phyloP scores from a whole-genome alignment of 257 asterid genomes.

The Plectranthus barbatus region DNA sequence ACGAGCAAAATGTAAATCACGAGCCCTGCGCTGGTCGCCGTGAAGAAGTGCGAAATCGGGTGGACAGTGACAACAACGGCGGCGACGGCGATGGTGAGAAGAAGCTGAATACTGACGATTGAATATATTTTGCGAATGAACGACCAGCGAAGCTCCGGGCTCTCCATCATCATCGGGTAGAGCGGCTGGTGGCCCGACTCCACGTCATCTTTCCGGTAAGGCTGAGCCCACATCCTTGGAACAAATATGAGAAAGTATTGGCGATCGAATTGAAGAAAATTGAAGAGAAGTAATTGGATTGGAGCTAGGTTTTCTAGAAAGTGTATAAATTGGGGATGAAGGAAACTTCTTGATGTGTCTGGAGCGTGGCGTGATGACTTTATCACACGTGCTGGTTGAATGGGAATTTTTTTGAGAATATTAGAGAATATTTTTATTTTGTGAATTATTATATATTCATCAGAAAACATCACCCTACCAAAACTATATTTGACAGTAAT shows the following conservation, averaged over 20 bases:
- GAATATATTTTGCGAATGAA: conserved; percentile 70
- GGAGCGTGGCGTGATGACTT: not conserved
- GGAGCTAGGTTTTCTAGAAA: not conserved
- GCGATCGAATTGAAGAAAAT: not conserved
- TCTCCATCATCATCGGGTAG: conserved; percentile 67
- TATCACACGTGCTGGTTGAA: not conserved
- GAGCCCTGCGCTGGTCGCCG: conserved; percentile 47
- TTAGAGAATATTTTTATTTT: too few relatives aligned
- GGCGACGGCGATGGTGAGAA: conserved; percentile 58
- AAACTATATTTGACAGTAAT: too few relatives aligned
- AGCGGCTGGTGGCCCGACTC: conserved; percentile 40
- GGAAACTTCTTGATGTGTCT: conserved; percentile 4
- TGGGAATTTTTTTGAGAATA: not conserved
- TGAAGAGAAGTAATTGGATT: not conserved
- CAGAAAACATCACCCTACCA: too few relatives aligned
- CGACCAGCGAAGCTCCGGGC: conserved; percentile 71
- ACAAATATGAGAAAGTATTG: not conserved
- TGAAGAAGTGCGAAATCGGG: conserved; percentile 45
- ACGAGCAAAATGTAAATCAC: conserved; percentile 46
- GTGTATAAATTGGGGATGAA: not conserved
- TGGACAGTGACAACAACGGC: conserved; percentile 46
- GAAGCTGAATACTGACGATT: conserved; percentile 54
- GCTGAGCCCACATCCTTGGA: conserved; percentile 35
- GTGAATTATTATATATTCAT: too few relatives aligned
- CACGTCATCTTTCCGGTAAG: conserved; percentile 38